Base-by-base conservation (phyloP, 2,329 filamentous ascomycete species). In the Metarhizium album region DNA sequence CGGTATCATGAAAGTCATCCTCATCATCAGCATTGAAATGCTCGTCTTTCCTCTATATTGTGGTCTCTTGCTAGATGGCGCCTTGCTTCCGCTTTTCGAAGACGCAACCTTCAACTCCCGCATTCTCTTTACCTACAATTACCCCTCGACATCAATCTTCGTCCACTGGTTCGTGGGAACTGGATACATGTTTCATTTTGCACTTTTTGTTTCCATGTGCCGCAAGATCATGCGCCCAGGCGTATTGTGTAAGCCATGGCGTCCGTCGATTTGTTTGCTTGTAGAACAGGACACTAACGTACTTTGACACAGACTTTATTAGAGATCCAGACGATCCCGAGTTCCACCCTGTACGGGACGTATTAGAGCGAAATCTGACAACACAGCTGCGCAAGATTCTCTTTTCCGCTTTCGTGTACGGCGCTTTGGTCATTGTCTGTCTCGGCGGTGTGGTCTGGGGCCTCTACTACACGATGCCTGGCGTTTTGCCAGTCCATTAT, bases 121-220 rank as follows among this genome's bases (percentile, higher is more conserved):
- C 22, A 71, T 95, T 48, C 72, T 82, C 3, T 98, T 95, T 61
- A 88, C 88, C 2, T 72, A 80, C 50, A 76, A 82, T 54, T 89
- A 85, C 54, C 93, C 93, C 0, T 78, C 91, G 57, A 96, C 90
- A 1, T 95, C 91, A 14, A 81, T 94, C 14, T 98, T 98, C 65
- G 86, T 97, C 48, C 93, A 98, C 66, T 98, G 93, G 93, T 98
- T 98, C 63, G 85, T 96, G 51, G 93, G 93, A 46, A 98, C 93
- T 3, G 95, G 90, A 55, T 98, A 98, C 68, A 98, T 98, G 94
- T 98, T 98, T 70, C 93, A 98, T 65, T 98, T 98, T 65, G 93
- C 93, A 4, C 78, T 98, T 3, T 98, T 98, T 64, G 93, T 98
- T 18, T 94, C 90, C 51, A 97, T 98, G 90, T 98, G 93, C 68